Evolutionary conservation across 495 filamentous ascomycete genomes (phyloP).

Genomic region (Poronia punctata): DNA sequence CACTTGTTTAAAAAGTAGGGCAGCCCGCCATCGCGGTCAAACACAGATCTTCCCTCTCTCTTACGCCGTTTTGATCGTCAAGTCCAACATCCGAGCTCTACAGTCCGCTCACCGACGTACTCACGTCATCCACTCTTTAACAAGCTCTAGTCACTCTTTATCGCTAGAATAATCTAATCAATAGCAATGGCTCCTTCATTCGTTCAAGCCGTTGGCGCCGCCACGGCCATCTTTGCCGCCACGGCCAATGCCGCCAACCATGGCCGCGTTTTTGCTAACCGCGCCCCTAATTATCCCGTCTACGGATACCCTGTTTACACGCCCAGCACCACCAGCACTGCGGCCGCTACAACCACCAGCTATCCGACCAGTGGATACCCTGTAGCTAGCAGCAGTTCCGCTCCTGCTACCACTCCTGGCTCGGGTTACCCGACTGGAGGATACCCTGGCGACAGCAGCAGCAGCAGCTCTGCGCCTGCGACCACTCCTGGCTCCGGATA

Average conservation of each 20-base stretch:
- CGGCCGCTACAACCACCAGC: background rate
- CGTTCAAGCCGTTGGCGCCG: slow-evolving; percentile 30
- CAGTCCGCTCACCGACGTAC: slow-evolving; percentile 39
- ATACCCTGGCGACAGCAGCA: too few species aligned
- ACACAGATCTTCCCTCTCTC: background rate
- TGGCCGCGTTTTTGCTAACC: background rate
- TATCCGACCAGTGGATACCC: background rate
- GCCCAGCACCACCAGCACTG: background rate
- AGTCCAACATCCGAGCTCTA: slow-evolving; percentile 2
- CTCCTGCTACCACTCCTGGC: too few species aligned
- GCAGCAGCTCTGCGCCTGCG: slow-evolving; percentile 1
- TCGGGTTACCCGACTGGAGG: too few species aligned
- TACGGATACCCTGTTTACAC: slow-evolving; percentile 6
- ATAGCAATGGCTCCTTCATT: slow-evolving; percentile 39
- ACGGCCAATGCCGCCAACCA: slow-evolving; percentile 21
- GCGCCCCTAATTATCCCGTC: slow-evolving; percentile 1
- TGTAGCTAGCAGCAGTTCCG: background rate
- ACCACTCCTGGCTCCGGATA: background rate
- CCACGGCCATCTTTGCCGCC: slow-evolving; percentile 29
- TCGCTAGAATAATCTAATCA: slow-evolving; percentile 15
- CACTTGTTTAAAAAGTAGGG: slow-evolving; percentile 6
- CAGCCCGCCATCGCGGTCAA: slow-evolving; percentile 1
- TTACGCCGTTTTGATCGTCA: slow-evolving; percentile 8
- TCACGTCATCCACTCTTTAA: slow-evolving; percentile 42
- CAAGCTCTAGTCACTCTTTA: slow-evolving; percentile 18